phyloP scores from a whole-genome alignment of 1,284 basidiomycete species.

The Ustilago trichophora region DNA sequence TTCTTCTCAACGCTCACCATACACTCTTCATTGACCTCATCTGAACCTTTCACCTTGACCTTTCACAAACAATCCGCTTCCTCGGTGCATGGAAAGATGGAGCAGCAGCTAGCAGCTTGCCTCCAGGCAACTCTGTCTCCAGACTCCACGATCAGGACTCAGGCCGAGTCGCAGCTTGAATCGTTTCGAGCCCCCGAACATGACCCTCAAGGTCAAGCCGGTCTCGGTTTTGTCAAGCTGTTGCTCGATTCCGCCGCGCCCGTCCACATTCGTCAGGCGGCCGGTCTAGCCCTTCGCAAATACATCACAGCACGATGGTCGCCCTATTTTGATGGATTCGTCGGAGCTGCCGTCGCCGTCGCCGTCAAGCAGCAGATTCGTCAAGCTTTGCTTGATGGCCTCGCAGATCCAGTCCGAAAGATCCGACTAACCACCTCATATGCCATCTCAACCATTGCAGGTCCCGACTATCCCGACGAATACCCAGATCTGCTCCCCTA shows the following conservation, averaged over 20 bases:
- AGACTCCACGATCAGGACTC: constrained; percentile 23
- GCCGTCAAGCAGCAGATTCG: constrained; percentile 54
- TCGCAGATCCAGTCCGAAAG: constrained; percentile 51
- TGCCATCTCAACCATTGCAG: constrained; percentile 54
- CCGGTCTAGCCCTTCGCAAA: constrained; percentile 55
- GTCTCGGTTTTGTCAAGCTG: constrained; percentile 38
- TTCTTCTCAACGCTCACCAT: too few species aligned
- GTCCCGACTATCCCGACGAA: constrained; percentile 63
- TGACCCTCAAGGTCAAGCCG: constrained; percentile 27
- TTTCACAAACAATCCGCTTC: too few species aligned
- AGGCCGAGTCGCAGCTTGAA: constrained; percentile 46
- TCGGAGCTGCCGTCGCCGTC: constrained; percentile 41
- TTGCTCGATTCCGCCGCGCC: constrained; percentile 21
- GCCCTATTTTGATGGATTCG: constrained; percentile 53
- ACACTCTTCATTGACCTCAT: too few species aligned
- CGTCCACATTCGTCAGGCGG: constrained; percentile 54
- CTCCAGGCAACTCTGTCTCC: constrained; percentile 51
- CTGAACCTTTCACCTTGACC: too few species aligned
- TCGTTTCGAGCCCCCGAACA: constrained; percentile 30
- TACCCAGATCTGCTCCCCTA: constrained; percentile 57
- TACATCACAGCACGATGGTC: constrained; percentile 62
- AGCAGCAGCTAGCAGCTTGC: constrained; percentile 40
- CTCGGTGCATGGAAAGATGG: too few species aligned
- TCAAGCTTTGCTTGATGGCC: constrained; percentile 42
- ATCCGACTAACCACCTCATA: constrained; percentile 56